Evolutionary conservation across 495 filamentous ascomycete species (phyloP).

Genomic region (Aspergillus sclerotiicarbonarius): DNA sequence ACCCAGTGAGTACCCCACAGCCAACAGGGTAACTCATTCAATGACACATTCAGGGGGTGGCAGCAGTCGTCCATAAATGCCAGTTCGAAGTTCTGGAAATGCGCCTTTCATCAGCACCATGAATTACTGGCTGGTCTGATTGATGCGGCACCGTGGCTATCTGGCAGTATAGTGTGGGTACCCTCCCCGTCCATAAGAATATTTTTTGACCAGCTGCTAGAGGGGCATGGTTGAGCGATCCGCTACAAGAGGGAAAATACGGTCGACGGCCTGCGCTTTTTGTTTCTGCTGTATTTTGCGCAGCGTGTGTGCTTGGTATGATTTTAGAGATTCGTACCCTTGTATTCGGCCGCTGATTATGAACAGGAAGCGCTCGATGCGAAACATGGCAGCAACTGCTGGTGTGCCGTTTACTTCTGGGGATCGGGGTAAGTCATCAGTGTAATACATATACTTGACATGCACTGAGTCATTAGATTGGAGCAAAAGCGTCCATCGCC

Average conservation of each 20-base stretch:
- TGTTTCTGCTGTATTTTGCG: constrained; percentile 59
- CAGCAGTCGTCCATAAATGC: constrained; percentile 69
- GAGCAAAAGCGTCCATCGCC: constrained; percentile 48
- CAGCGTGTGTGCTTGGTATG: constrained; percentile 59
- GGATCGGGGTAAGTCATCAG: constrained; percentile 46
- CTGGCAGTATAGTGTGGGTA: constrained; percentile 33
- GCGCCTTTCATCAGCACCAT: constrained; percentile 19
- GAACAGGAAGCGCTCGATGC: constrained; percentile 36
- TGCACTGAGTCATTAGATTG: constrained; percentile 42
- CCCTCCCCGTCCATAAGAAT: too few relatives aligned
- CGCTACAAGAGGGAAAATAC: constrained; percentile 55
- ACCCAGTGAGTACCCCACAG: constrained; percentile 33
- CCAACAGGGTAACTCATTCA: background rate
- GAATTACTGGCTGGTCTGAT: constrained; percentile 35
- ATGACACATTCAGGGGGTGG: constrained; percentile 46
- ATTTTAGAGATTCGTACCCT: too few relatives aligned
- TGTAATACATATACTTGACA: background rate
- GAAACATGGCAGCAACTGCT: constrained; percentile 59
- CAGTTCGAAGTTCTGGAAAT: constrained; percentile 61
- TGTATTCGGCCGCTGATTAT: background rate
- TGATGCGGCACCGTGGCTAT: constrained; percentile 31
- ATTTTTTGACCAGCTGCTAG: constrained; percentile 18
- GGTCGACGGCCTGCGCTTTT: constrained; percentile 69
- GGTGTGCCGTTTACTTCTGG: constrained; percentile 59
- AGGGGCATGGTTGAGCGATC: constrained; percentile 67